Conservation (phyloP, 2,329 filamentous ascomycete genomes). For the Claviceps humidiphila region DNA sequence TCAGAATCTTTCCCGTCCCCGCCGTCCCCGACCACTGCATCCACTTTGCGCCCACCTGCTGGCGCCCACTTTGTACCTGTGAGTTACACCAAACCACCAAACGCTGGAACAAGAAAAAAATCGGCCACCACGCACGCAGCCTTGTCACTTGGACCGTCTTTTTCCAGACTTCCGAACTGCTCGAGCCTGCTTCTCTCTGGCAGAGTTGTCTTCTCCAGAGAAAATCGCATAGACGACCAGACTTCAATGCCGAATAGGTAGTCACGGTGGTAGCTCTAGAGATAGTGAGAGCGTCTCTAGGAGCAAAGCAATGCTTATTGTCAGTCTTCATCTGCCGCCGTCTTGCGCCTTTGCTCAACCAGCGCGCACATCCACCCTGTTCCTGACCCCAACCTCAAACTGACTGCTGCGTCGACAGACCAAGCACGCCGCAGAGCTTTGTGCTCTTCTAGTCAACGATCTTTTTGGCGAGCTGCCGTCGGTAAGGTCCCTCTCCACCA, state of each 20-base stretch:
- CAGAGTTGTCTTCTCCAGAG: not conserved
- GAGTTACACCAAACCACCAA: slow-evolving; percentile 13
- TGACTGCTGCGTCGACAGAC: slow-evolving; percentile 31
- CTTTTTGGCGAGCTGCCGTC: slow-evolving; percentile 83
- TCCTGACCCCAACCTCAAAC: slow-evolving; percentile 3
- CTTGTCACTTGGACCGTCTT: not conserved
- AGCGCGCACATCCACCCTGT: slow-evolving; percentile 1
- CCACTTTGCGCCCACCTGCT: slow-evolving; percentile 1
- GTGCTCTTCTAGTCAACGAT: slow-evolving; percentile 77
- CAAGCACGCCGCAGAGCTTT: slow-evolving; percentile 74
- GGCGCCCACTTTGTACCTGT: slow-evolving; percentile 1
- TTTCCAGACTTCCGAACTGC: not conserved
- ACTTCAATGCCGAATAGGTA: slow-evolving; percentile 52
- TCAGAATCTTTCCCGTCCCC: not conserved
- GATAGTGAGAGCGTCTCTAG: slow-evolving; percentile 68
- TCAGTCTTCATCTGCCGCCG: slow-evolving; percentile 24
- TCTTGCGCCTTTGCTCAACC: slow-evolving; percentile 7
- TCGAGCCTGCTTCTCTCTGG: not conserved
- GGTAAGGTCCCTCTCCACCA: slow-evolving; percentile 36
- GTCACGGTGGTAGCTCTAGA: slow-evolving; percentile 60
- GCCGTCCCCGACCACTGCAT: slow-evolving; percentile 1
- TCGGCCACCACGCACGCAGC: slow-evolving; percentile 5
- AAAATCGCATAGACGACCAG: not conserved
- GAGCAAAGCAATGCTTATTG: slow-evolving; percentile 46
- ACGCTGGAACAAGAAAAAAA: slow-evolving; percentile 13